phyloP scores from a whole-genome alignment of 2,329 filamentous ascomycete species.

The Diaporthe ampelina region DNA sequence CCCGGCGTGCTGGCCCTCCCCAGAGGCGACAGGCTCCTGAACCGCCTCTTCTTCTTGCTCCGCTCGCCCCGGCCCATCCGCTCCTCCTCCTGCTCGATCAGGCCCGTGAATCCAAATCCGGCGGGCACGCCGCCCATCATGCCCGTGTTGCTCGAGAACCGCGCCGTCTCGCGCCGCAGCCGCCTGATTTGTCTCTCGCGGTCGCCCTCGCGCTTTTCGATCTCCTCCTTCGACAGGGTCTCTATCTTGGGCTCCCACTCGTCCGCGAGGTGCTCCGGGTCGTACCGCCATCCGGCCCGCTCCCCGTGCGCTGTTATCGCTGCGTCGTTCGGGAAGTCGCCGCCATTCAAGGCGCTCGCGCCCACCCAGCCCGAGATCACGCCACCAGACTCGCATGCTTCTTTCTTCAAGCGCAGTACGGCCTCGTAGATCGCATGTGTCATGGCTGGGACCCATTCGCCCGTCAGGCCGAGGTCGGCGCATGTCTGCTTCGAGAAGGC shows the following conservation, averaged over 20 bases:
- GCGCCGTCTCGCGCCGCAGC: slow-evolving; percentile 88
- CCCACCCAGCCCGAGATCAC: slow-evolving; percentile 78
- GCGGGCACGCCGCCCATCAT: slow-evolving; percentile 83
- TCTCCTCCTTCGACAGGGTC: slow-evolving; percentile 90
- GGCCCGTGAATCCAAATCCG: slow-evolving; percentile 62
- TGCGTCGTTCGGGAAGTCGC: slow-evolving; percentile 89
- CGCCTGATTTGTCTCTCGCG: slow-evolving; percentile 91
- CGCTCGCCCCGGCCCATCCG: slow-evolving; percentile 92
- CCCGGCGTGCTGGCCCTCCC: slow-evolving; percentile 77
- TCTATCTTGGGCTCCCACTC: slow-evolving; percentile 90
- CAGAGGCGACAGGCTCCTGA: slow-evolving; percentile 87
- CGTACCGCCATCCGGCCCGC: slow-evolving; percentile 90
- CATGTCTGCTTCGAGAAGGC: slow-evolving; percentile 94
- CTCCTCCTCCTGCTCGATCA: slow-evolving; percentile 76
- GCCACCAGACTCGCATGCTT: slow-evolving; percentile 92
- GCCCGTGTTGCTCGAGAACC: slow-evolving; percentile 88
- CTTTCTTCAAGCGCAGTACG: slow-evolving; percentile 92
- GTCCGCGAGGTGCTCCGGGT: slow-evolving; percentile 88
- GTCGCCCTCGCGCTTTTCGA: slow-evolving; percentile 96
- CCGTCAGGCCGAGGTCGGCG: slow-evolving; percentile 87
- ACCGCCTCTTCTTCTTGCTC: slow-evolving; percentile 94
- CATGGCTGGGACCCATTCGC: slow-evolving; percentile 95
- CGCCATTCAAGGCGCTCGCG: slow-evolving; percentile 60
- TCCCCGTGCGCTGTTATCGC: slow-evolving; percentile 59
- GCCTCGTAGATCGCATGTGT: slow-evolving; percentile 98